A percentile compares a stretch with the other conserved stretches of the same genome.
phyloP scores from a whole-genome alignment of 164 flowering plant genomes.

The Taxillus chinensis region DNA sequence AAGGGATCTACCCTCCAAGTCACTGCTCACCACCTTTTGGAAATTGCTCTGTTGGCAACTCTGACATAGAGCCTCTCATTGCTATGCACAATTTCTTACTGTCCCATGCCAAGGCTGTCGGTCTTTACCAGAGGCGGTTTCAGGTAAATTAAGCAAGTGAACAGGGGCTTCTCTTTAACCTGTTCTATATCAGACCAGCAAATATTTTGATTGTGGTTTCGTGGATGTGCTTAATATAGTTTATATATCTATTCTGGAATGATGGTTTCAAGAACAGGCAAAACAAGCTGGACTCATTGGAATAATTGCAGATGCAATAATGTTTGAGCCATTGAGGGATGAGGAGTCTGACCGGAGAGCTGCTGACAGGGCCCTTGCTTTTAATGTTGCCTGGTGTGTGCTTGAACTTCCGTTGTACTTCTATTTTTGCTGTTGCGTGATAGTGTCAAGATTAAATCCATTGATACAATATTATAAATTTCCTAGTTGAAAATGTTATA shows the following conservation, averaged over 20 bases:
- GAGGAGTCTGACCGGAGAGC: slow-evolving; percentile 22
- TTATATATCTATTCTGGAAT: not conserved
- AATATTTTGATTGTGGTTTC: not conserved
- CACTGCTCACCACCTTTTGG: slow-evolving; percentile 13
- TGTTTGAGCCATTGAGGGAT: slow-evolving; percentile 35
- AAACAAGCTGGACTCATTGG: slow-evolving; percentile 39
- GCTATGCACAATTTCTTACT: slow-evolving; percentile 12
- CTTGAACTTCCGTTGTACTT: too few species aligned
- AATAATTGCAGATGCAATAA: slow-evolving; percentile 10
- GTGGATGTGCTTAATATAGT: too few species aligned
- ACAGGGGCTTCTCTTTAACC: not conserved
- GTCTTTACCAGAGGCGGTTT: slow-evolving; percentile 7
- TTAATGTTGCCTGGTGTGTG: slow-evolving; percentile 25
- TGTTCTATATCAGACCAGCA: not conserved
- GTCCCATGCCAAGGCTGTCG: slow-evolving; percentile 15
- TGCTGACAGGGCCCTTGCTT: slow-evolving; percentile 30
- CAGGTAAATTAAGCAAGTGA: slow-evolving; percentile 6
- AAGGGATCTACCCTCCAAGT: slow-evolving; percentile 12
- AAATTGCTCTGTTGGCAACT: slow-evolving; percentile 15
- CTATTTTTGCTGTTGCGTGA: not conserved
- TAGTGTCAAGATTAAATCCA: not conserved
- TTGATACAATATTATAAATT: not conserved
- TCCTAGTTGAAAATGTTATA: not conserved
- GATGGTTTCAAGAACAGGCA: slow-evolving; percentile 13
- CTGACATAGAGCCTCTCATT: slow-evolving; percentile 11